Evolutionary conservation across 2,329 filamentous ascomycete species (phyloP), one percentile per base, ranked within the genome.

Genomic region (Rutstroemia sp.): DNA sequence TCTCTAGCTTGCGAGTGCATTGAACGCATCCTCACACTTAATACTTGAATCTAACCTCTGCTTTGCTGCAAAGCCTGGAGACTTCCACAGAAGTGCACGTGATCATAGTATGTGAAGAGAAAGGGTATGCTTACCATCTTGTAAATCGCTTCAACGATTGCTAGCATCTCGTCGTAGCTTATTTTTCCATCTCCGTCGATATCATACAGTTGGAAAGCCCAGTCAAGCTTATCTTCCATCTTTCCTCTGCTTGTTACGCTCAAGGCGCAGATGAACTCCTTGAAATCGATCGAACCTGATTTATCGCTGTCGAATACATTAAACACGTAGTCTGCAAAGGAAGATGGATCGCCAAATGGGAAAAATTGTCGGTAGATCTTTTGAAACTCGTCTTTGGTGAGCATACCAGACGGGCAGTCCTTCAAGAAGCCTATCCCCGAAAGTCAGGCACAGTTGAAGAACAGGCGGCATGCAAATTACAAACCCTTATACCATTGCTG

Each of bases 301-400:
- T 95, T 95, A 75, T 99, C 94, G 70, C 90, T 88, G 73, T 99
- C 94, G 73, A 99, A 99, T 41, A 99, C 94, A 67, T 96, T 96
- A 78, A 99, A 99, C 61, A 99, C 94, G 72, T 97, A 97, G 75
- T 97, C 92, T 71, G 94, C 94, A 71, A 99, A 99, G 2, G 90
- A 94, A 25, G 90, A 95, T 3, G 94, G 94, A 72, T 99, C 94
- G 65, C 94, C 94, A 69, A 97, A 97, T 14, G 94, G 94, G 74
- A 99, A 99, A 81, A 99, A 99, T 74, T 97, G 94, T 67, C 94
- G 90, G 76, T 99, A 99, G 69, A 99, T 99, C 77, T 97, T 97
- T 75, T 97, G 94, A 73, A 99, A 99, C 74, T 99, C 94, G 70
- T 95, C 88, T 76, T 97, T 99, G 69, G 90, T 94, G 72, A 99